Base-by-base conservation (phyloP, 139 green algal species). In the Diplosphaera chodatii region DNA sequence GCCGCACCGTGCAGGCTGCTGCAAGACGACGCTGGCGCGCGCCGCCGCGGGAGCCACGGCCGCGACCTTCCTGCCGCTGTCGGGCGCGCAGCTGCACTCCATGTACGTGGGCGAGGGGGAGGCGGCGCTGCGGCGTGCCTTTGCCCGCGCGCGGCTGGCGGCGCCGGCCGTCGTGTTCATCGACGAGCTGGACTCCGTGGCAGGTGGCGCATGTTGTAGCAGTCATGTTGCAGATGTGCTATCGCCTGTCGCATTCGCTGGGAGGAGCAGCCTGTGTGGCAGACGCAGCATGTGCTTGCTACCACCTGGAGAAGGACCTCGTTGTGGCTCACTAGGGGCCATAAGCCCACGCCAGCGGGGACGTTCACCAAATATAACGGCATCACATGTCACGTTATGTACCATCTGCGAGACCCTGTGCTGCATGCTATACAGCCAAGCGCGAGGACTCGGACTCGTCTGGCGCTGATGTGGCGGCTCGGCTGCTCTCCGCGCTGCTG, bases 41-140 rank as follows among this genome's bases (percentile, higher is more conserved):
- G 92, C 91, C 13, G 88, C 86, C 18, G 91, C 89, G 31, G 85
- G 78, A 62, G 82, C 76, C 21, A 87, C 77, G 56, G 80, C 85
- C 3, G 88, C 87, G 22, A 90, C 85, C 27, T 79, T 97, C 55
- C 81, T 96, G 22, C 64, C 88, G 0, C 77, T 97, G 18, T 64
- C 37, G 20, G 70, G 70, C 6, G 68, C 80, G 0, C 86, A 94
- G 83, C 78, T 97, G 41, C 95, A 87, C 81, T 87, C 72, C 64
- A 90, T 91, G 89, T 97, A 93, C 68, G 85, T 95, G 23, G 92
- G 92, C 13, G 91, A 97, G 80, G 89, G 91, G 3, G 92, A 97
- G 81, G 84, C 78, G 1, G 37, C 80, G 29, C 80, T 97, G 63
- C 75, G 90, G 3, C 81, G 85, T 33, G 74, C 79, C 0, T 97